Evolutionary conservation across 2,329 filamentous ascomycete genomes (phyloP).

Genomic region (Hortaea werneckii): DNA sequence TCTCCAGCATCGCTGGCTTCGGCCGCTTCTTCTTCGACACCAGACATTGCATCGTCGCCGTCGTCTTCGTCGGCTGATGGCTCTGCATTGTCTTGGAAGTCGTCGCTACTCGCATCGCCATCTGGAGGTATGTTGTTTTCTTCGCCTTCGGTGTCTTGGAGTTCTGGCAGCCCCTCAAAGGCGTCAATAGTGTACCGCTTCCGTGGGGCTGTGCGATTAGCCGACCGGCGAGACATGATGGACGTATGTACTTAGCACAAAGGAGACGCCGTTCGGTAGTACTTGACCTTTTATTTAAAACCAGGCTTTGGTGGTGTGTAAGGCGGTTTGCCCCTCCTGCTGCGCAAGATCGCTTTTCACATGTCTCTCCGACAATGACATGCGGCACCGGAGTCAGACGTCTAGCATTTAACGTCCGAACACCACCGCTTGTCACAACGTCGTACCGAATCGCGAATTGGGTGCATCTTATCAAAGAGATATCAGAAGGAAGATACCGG

Average conservation of each 20-base stretch:
- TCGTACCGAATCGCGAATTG: no score
- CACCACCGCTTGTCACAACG: no score
- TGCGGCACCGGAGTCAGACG: no score
- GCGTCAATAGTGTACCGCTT: constrained; percentile 26
- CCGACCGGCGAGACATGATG: constrained; percentile 11
- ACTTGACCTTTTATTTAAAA: no score
- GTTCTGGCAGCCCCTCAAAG: constrained; percentile 25
- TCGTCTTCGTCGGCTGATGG: neutral
- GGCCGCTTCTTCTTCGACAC: constrained; percentile 23
- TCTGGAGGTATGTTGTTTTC: neutral
- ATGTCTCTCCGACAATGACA: no score
- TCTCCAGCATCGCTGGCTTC: constrained; percentile 27
- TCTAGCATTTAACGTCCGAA: no score
- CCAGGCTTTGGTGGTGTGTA: no score
- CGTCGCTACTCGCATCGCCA: neutral
- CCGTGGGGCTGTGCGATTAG: constrained; percentile 10
- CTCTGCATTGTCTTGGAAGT: neutral
- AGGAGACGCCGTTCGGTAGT: neutral
- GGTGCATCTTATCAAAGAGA: no score
- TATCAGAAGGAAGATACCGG: no score
- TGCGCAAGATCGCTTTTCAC: no score
- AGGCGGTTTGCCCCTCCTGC: no score
- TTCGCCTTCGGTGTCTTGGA: constrained; percentile 10
- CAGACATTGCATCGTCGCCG: constrained; percentile 16
- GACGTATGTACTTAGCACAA: neutral